Conservation (phyloP, 306 rosid genomes). For the Aeschynomene evenia region DNA sequence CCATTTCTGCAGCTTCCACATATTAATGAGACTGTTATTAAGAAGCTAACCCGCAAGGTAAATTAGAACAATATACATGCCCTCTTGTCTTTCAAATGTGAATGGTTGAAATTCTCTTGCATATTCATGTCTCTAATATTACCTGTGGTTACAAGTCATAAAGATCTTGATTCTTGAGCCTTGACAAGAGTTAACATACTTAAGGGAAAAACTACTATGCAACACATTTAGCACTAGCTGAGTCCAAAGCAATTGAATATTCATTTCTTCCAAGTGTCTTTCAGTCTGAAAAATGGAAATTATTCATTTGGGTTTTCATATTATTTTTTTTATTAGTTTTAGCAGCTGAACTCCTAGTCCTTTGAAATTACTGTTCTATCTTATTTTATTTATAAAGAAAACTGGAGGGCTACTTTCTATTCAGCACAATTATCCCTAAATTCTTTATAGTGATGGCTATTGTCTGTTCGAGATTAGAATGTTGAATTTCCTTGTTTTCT, state of each 20-base stretch:
- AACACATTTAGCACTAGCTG: not conserved
- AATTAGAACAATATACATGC: slow-evolving; percentile 1
- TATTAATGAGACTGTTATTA: slow-evolving; percentile 74
- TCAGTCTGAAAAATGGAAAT: slow-evolving; percentile 6
- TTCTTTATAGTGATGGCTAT: slow-evolving; percentile 1
- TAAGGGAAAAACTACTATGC: not conserved
- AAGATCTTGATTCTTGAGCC: slow-evolving; percentile 22
- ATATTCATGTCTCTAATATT: not conserved
- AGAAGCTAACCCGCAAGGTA: slow-evolving; percentile 97
- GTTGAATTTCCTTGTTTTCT: not conserved
- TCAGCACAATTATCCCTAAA: not conserved
- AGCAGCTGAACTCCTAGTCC: slow-evolving; percentile 10
- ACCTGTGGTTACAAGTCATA: slow-evolving; percentile 3
- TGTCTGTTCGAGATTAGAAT: slow-evolving; percentile 7
- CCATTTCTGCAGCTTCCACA: slow-evolving; percentile 97
- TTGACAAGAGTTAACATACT: not conserved
- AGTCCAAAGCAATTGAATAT: slow-evolving; percentile 14
- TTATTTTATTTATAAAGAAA: not conserved
- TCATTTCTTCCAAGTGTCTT: slow-evolving; percentile 24
- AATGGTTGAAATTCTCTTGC: slow-evolving; percentile 20
- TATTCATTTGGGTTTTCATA: slow-evolving; percentile 14
- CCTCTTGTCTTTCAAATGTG: slow-evolving; percentile 4
- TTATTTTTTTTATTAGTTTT: slow-evolving; percentile 15
- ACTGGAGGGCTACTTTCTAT: not conserved
- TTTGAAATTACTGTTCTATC: not conserved